Conservation (phyloP, 148 eudicot species). For the Talinum fruticosum region DNA sequence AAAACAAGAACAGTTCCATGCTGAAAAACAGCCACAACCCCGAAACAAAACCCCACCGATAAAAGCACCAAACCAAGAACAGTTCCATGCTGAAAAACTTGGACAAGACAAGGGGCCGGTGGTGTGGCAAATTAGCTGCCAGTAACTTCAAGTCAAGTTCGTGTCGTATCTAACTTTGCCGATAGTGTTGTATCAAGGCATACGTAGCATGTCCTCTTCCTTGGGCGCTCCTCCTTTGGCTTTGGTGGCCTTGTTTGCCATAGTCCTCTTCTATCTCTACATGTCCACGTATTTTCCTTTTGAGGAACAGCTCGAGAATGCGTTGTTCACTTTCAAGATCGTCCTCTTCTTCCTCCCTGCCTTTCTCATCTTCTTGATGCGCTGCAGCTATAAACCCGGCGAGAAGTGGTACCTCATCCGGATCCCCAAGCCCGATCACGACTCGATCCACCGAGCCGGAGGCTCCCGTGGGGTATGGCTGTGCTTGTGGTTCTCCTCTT, state of each 20-base stretch:
- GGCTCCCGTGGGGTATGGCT: conserved; percentile 34
- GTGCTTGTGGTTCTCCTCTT: conserved; percentile 1
- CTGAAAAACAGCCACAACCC: background rate
- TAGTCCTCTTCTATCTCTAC: conserved; percentile 29
- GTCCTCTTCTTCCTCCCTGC: conserved; percentile 27
- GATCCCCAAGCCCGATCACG: conserved; percentile 15
- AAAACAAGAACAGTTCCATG: background rate
- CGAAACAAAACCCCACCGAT: background rate
- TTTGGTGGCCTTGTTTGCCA: conserved; percentile 24
- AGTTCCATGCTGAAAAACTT: background rate
- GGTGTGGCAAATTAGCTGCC: too few species aligned
- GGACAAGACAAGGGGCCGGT: too few species aligned
- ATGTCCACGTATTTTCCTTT: conserved; percentile 24
- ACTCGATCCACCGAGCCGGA: conserved; percentile 28
- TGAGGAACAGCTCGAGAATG: conserved; percentile 20
- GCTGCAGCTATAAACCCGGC: conserved; percentile 1
- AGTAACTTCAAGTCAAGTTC: background rate
- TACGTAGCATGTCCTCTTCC: background rate
- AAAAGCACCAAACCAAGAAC: background rate
- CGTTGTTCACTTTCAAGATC: conserved; percentile 24
- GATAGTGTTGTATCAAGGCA: background rate
- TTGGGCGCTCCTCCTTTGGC: conserved; percentile 31
- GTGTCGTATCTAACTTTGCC: background rate
- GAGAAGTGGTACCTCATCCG: conserved; percentile 18
- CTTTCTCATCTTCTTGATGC: conserved; percentile 24